These are phyloP conservation scores for Hanseniaspora mollemarum DNA, from an alignment of 805 yeast species.

Conservation along the genomic window DNA sequence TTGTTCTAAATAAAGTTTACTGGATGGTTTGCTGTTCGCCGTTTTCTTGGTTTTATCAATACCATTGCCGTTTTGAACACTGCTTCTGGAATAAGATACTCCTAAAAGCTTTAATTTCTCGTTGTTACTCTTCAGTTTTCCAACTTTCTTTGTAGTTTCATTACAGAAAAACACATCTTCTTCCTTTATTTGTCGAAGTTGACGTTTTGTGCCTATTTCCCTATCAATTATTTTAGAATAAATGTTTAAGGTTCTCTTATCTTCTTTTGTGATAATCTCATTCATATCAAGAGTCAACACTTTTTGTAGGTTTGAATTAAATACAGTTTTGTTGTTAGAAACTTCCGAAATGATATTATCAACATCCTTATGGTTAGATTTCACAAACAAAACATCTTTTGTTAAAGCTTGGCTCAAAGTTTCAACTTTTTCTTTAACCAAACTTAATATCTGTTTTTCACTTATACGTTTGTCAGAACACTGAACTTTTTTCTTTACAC, in stretches of 20 bases:
- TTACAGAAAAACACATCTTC: not conserved
- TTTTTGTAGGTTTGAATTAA: not conserved
- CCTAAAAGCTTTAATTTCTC: not conserved
- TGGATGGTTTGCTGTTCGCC: not conserved
- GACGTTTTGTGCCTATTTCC: not conserved
- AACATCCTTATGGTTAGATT: too few species aligned
- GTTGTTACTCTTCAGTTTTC: not conserved
- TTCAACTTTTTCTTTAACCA: not conserved
- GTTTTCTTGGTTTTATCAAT: not conserved
- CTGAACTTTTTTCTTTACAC: not conserved
- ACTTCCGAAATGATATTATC: too few species aligned
- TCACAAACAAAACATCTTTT: not conserved
- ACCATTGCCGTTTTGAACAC: not conserved
- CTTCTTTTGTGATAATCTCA: not conserved
- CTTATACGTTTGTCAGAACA: not conserved
- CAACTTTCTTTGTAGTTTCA: not conserved
- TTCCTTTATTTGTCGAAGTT: not conserved
- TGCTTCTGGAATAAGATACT: not conserved
- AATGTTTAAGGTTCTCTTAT: not conserved
- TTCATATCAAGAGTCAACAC: not conserved
- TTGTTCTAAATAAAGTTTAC: constrained; percentile 2
- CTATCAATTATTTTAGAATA: constrained; percentile 7
- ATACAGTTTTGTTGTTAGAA: not conserved
- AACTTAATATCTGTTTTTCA: not conserved
- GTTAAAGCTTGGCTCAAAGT: not conserved